Conservation (phyloP, 371 early-diverging fungal species). For the Amoeboaphelidium occidentale region DNA sequence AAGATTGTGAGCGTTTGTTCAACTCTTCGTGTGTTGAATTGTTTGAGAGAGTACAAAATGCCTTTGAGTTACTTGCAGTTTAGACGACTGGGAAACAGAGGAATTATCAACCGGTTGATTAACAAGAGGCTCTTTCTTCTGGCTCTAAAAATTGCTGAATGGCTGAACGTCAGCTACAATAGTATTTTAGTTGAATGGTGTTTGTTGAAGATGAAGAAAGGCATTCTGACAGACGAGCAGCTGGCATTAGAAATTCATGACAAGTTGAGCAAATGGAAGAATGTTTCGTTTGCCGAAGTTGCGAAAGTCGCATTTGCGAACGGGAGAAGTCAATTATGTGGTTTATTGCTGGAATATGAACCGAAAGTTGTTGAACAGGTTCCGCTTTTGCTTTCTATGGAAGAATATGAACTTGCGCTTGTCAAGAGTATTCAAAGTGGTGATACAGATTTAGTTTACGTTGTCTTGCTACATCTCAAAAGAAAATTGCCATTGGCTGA, state of each 20-base stretch:
- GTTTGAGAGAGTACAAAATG: slow-evolving; percentile 51
- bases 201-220: background rate
- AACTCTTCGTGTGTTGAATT: slow-evolving; percentile 58
- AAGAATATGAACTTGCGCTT: slow-evolving; percentile 62
- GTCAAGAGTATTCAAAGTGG: slow-evolving; percentile 76
- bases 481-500: slow-evolving; percentile 55
- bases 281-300: too few species aligned
- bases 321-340: too few species aligned
- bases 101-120: background rate
- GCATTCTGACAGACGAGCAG: background rate
- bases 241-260: background rate
- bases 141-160: slow-evolving; percentile 46
- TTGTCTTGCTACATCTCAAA: slow-evolving; percentile 64
- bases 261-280: background rate
- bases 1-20: slow-evolving; percentile 69
- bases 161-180: slow-evolving; percentile 52
- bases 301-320: background rate
- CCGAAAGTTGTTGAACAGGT: slow-evolving; percentile 82
- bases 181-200: background rate
- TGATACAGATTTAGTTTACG: slow-evolving; percentile 82
- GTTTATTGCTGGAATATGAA: slow-evolving; percentile 68
- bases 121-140: slow-evolving; percentile 35
- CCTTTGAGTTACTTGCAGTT: slow-evolving; percentile 71
- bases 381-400: slow-evolving; percentile 73
- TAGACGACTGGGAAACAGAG: slow-evolving; percentile 1